Base-by-base conservation (phyloP, 1,284 basidiomycete species). In the Rugosomyces carneus region DNA sequence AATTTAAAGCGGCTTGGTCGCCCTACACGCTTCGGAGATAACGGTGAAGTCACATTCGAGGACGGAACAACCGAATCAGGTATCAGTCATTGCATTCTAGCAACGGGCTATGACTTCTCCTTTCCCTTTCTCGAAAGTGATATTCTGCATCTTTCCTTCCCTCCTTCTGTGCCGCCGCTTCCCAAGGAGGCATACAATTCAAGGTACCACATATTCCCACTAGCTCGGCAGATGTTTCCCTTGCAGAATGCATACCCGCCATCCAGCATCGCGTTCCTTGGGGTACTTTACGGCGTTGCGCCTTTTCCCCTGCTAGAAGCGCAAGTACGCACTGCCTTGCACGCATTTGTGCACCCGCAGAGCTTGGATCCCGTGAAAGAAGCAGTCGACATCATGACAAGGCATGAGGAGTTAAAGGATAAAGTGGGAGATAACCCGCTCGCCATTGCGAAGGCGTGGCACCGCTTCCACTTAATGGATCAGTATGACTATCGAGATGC, bases 401-500 rank as follows among this genome's bases (percentile, higher is more conserved):
- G 77, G 2, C 76, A 75, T 47, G 69, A 72, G 34, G 51, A 59
- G 9, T 65, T 84, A 21, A 53, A 55, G 13, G 48, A 48, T 1
- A 49, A 57, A 21, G 59, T 62, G 4, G 61, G 61, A 8, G 64
- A 65, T 8, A 55, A 64, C 34, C 56, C 60, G 36, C 50, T 57
- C 18, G 58, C 53, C 35, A 70, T 85, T 34, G 69, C 76, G 21
- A 75, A 73, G 46, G 57, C 58, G 16, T 89, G 81, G 81, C 71
- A 77, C 58, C 62, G 64, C 10, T 71, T 84, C 52, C 61, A 63
- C 21, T 63, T 62, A 2, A 49, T 63, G 44, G 75, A 81, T 44
- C 83, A 85, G 56, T 89, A 80, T 61, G 68, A 73, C n/a, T 87
- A 89, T 59, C 73, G 81, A 15, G 78, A 84, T 47, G 65, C 66